phyloP scores from a whole-genome alignment of 306 rosid genomes.

The Inga oerstediana region DNA sequence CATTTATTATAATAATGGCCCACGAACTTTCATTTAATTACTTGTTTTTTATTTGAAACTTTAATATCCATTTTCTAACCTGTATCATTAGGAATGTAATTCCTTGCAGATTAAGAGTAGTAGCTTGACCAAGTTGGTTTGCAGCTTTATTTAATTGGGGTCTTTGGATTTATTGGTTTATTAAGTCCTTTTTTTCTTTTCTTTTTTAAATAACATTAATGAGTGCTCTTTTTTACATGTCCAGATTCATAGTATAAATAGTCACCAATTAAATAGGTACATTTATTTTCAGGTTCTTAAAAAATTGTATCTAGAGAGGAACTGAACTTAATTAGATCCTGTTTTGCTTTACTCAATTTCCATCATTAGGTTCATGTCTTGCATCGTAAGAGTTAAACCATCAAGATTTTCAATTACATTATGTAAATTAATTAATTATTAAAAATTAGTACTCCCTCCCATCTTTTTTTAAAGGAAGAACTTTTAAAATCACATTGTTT shows the following conservation, averaged over 20 bases:
- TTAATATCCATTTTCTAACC: background rate
- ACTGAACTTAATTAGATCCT: background rate
- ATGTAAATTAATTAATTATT: background rate
- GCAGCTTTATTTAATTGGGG: background rate
- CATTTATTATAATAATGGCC: background rate
- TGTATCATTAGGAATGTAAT: background rate
- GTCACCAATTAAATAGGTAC: background rate
- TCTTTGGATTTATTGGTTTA: background rate
- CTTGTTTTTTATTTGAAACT: background rate
- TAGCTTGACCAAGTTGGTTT: background rate
- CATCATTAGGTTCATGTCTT: background rate
- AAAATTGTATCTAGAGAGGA: background rate
- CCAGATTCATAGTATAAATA: background rate
- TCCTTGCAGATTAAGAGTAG: background rate
- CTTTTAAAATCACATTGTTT: fast-evolving
- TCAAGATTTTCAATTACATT: background rate
- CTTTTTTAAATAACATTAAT: background rate
- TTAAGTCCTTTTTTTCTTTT: background rate
- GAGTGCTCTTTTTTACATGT: background rate
- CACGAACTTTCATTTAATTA: background rate
- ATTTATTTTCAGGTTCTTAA: background rate
- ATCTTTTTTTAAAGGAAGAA: too few relatives aligned
- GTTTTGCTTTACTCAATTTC: background rate
- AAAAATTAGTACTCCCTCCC: too few relatives aligned
- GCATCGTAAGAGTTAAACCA: background rate